Evolutionary conservation across 345 rosid genomes (phyloP).

Genomic region (Lenwebbia sp.): DNA sequence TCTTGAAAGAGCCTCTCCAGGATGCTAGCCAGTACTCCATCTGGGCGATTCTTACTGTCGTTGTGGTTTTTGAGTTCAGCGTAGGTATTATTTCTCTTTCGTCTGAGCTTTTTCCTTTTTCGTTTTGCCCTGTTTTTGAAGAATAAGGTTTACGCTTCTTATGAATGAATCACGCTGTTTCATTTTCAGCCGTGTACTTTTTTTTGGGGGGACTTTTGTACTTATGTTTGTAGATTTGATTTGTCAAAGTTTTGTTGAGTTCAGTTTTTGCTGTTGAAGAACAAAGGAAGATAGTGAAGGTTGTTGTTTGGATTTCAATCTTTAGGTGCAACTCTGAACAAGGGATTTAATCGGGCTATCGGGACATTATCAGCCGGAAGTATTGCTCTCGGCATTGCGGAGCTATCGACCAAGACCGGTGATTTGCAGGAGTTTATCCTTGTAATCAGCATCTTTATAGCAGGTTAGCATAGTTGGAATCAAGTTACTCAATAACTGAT

Average conservation of each 20-base stretch:
- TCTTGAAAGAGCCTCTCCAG: slow-evolving; percentile 42
- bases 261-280: background rate
- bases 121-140: background rate
- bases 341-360: slow-evolving; percentile 81
- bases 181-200: background rate
- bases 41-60: slow-evolving; percentile 86
- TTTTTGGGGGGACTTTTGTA: background rate
- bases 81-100: slow-evolving; percentile 31
- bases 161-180: background rate
- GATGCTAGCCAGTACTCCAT: slow-evolving; percentile 45
- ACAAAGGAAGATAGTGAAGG: background rate
- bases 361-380: slow-evolving; percentile 87
- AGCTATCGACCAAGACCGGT: slow-evolving; percentile 34
- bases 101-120: background rate
- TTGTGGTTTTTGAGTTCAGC: slow-evolving; percentile 80
- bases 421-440: slow-evolving; percentile 33
- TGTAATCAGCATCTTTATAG: slow-evolving; percentile 54
- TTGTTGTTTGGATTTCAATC: background rate
- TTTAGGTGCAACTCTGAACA: slow-evolving; percentile 76
- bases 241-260: background rate
- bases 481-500: background rate
- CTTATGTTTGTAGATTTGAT: background rate
- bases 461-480: slow-evolving; percentile 30
- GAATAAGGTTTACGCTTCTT: background rate
- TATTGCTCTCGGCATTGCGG: slow-evolving; percentile 71